These are phyloP conservation scores for Cardiospermum halicacabum DNA, from an alignment of 345 rosid species.

Conservation along the genomic window DNA sequence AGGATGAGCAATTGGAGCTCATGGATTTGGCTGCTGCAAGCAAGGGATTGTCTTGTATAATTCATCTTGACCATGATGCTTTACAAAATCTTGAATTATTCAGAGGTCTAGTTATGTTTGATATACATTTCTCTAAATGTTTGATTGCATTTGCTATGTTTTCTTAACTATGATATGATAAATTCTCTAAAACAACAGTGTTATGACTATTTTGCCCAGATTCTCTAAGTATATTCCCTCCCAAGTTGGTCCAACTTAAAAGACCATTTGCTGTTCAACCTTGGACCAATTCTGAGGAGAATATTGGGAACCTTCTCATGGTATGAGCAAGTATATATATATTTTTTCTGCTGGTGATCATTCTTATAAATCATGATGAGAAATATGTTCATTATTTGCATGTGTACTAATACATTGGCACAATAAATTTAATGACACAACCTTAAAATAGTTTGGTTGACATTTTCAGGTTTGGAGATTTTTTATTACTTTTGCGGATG, in stretches of 20 bases:
- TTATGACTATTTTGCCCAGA: constrained; percentile 38
- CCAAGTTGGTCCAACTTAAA: constrained; percentile 59
- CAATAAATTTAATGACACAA: constrained; percentile 7
- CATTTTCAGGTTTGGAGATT: constrained; percentile 92
- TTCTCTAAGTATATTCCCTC: constrained; percentile 70
- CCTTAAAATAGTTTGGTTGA: constrained; percentile 15
- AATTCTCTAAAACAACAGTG: constrained; percentile 6
- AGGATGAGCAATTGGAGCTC: constrained; percentile 97
- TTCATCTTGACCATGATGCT: constrained; percentile 76
- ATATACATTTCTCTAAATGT: background rate
- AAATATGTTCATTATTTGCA: background rate
- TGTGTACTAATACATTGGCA: background rate
- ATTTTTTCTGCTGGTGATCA: background rate
- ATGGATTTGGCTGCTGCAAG: constrained; percentile 94
- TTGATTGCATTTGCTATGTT: background rate
- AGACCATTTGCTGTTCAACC: constrained; percentile 79
- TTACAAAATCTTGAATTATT: constrained; percentile 78
- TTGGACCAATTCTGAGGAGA: constrained; percentile 78
- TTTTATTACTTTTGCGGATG: constrained; percentile 80
- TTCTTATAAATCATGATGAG: constrained; percentile 1
- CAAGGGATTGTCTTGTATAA: constrained; percentile 69
- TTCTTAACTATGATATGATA: background rate
- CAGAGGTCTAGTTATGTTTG: constrained; percentile 50
- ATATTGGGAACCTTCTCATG: constrained; percentile 92
- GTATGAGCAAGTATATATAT: constrained; percentile 39